Base-by-base conservation (phyloP, 2,329 filamentous ascomycete species). In the Ceratocystis colombiana region DNA sequence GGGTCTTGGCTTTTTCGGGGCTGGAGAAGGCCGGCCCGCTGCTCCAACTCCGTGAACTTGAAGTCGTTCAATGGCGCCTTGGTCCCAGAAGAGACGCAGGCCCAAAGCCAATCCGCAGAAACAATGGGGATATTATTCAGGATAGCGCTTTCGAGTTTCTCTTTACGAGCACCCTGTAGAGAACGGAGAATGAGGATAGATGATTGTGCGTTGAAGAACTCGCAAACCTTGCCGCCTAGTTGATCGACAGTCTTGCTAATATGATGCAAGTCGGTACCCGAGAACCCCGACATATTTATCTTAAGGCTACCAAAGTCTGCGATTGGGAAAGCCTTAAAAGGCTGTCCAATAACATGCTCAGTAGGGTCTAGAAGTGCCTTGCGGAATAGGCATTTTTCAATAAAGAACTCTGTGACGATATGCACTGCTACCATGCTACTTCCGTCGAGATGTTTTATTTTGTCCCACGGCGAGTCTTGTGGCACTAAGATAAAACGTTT, bases 351-450 rank as follows among this genome's bases (percentile, higher is more conserved):
- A 50, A 89, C 80, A 73, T 94, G 85, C 3, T 83, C 79, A 64
- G 79, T 77, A 4, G 91, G 90, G 37, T 88, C 79, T 61, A 90
- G 79, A 70, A 93, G 83, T 30, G 77, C 78, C 74, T 89, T 94
- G 69, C 84, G 84, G 73, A 92, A 86, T 48, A 99, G 78, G 73
- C 93, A 97, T 61, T 85, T 84, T 76, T 99, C 94, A 64, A 99
- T 81, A 82, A 93, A 99, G 80, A 94, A 95, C 73, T 96, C 91
- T 10, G 91, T 97, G 41, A 96, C 85, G 55, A 82, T 73, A 6
- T 44, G 64, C 3, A 66, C 20, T 17, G 64, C 10, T 20, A 59
- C 41, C n/a, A 64, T 48, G 41, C 12, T 44, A 8, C 28, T 64
- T 30, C 25, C 41, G 17, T 61, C 37, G 64, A 57, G 61, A 66